Evolutionary conservation across 345 rosid species (phyloP).

Genomic region (Microthlaspi erraticum): DNA sequence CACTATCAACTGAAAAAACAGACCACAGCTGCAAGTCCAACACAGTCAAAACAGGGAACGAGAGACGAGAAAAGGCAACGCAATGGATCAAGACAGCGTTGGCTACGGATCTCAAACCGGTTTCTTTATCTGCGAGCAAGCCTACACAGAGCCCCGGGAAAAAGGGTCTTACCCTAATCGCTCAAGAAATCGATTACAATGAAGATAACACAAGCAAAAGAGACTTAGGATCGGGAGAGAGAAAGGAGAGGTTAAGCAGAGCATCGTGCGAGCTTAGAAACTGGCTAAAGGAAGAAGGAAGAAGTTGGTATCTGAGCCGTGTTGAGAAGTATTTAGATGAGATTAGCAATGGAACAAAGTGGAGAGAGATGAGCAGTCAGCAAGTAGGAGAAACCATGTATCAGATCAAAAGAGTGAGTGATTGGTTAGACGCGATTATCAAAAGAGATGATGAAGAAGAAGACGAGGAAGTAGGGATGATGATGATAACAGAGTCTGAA

Average conservation of each 20-base stretch:
- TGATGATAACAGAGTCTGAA: constrained; percentile 47
- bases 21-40: constrained; percentile 17
- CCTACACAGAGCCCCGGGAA: constrained; percentile 24
- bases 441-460: constrained; percentile 24
- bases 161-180: constrained; percentile 28
- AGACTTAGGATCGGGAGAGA: constrained; percentile 43
- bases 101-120: constrained; percentile 58
- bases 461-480: constrained; percentile 27
- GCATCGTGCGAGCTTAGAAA: constrained; percentile 49
- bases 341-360: constrained; percentile 41
- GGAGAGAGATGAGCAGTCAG: constrained; percentile 45
- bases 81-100: constrained; percentile 67
- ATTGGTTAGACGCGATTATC: constrained; percentile 60
- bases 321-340: constrained; percentile 65
- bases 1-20: constrained; percentile 42
- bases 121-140: constrained; percentile 33
- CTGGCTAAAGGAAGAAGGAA: constrained; percentile 52
- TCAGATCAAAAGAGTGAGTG: constrained; percentile 64
- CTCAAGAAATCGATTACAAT: constrained; percentile 22
- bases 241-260: constrained; percentile 38
- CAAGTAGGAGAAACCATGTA: constrained; percentile 57
- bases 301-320: constrained; percentile 56
- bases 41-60: constrained; percentile 44
- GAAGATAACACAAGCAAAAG: constrained; percentile 37
- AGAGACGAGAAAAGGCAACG: constrained; percentile 56